Evolutionary conservation across 2,329 filamentous ascomycete species (phyloP).

Genomic region (Aureobasidium lini): DNA sequence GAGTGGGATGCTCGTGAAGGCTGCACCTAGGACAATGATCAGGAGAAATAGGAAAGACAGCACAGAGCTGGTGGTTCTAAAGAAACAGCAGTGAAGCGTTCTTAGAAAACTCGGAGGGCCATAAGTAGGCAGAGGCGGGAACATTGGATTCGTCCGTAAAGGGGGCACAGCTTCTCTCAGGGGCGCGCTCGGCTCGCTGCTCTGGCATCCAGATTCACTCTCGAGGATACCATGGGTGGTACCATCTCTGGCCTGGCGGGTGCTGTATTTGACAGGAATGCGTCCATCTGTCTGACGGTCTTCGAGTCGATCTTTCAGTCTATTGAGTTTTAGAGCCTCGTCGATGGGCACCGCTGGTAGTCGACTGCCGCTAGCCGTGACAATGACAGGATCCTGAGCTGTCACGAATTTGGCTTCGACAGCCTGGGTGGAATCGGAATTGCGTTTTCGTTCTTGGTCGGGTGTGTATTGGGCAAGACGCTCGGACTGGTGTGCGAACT

Average conservation of each 20-base stretch:
- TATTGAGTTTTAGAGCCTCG: constrained; percentile 65
- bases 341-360: constrained; percentile 61
- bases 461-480: constrained; percentile 35
- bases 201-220: constrained; percentile 18
- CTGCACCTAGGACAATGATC: constrained; percentile 66
- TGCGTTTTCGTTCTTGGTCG: constrained; percentile 31
- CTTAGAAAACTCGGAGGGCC: constrained; percentile 63
- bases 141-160: constrained; percentile 68
- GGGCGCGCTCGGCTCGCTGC: constrained; percentile 32
- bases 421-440: constrained; percentile 45
- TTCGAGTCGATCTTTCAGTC: constrained; percentile 47
- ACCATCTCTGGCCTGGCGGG: constrained; percentile 37
- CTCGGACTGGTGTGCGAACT: constrained; percentile 55
- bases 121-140: constrained; percentile 77
- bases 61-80: constrained; percentile 62
- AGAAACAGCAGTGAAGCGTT: constrained; percentile 56
- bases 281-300: constrained; percentile 27
- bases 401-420: constrained; percentile 57
- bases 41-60: constrained; percentile 71
- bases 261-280: constrained; percentile 24
- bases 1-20: constrained; percentile 58
- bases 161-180: constrained; percentile 46
- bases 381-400: constrained; percentile 62
- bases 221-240: constrained; percentile 30
- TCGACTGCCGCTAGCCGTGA: constrained; percentile 58